These are phyloP conservation scores for Arctostaphylos glauca DNA, from an alignment of 148 eudicot genomes.

Conservation along the genomic window DNA sequence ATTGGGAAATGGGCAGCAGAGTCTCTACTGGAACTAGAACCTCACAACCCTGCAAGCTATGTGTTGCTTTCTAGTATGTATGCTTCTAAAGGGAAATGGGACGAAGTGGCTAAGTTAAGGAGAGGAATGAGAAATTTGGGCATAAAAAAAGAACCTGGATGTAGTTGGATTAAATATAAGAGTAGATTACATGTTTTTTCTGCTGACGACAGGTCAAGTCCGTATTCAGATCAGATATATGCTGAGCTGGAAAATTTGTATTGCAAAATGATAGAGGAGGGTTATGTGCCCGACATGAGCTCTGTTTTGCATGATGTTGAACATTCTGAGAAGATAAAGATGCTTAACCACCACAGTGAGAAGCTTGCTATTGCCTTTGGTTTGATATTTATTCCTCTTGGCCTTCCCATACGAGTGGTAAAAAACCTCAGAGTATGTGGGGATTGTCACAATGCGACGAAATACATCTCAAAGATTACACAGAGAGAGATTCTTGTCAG, in stretches of 20 bases:
- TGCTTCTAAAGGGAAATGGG: conserved; percentile 78
- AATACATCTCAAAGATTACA: conserved; percentile 79
- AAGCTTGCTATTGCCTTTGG: conserved; percentile 95
- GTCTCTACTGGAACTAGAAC: conserved; percentile 65
- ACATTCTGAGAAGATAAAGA: conserved; percentile 67
- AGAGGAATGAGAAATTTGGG: conserved; percentile 75
- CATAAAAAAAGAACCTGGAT: conserved; percentile 77
- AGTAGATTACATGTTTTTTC: conserved; percentile 74
- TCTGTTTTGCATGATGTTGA: conserved; percentile 78
- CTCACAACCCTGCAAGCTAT: conserved; percentile 81
- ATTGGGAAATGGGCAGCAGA: conserved; percentile 94
- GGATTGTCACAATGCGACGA: conserved; percentile 89
- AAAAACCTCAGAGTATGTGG: conserved; percentile 94
- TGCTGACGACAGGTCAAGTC: conserved; percentile 84
- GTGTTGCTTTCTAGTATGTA: conserved; percentile 75
- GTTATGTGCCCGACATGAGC: conserved; percentile 69
- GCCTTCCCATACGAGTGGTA: conserved; percentile 69
- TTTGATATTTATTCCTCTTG: conserved; percentile 64
- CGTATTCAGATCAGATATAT: conserved; percentile 62
- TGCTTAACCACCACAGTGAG: conserved; percentile 86
- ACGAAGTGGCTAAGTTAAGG: conserved; percentile 69
- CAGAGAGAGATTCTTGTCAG: conserved; percentile 91
- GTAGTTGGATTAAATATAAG: conserved; percentile 89
- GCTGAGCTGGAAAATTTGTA: conserved; percentile 54
- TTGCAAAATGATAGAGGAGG: conserved; percentile 63